A percentile compares a stretch with the other conserved stretches of the same genome.
phyloP scores from a whole-genome alignment of 164 flowering plant genomes.

The Akebia trifoliata region DNA sequence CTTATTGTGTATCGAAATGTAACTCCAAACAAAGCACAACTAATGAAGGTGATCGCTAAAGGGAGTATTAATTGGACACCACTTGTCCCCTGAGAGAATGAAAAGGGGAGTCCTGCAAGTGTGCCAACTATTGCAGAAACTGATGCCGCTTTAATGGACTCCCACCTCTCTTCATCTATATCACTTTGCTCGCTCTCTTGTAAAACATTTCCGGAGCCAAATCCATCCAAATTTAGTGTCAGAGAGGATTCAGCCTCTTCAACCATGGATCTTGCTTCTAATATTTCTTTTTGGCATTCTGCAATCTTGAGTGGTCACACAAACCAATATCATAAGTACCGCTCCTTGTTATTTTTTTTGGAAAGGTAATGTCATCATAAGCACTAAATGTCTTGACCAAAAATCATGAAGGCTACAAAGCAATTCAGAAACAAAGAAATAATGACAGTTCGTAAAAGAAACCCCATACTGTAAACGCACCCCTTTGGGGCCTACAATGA shows the following conservation, averaged over 20 bases:
- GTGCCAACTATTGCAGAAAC: conserved; percentile 71
- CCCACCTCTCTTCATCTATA: conserved; percentile 61
- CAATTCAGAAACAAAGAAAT: neutral
- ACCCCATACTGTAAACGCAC: neutral
- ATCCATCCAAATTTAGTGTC: conserved; percentile 14
- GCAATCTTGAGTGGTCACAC: conserved; percentile 50
- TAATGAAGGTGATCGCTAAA: conserved; percentile 48
- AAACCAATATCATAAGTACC: conserved; percentile 1
- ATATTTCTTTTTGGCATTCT: conserved; percentile 76
- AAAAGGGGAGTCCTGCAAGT: conserved; percentile 72
- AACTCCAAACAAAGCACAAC: conserved; percentile 86
- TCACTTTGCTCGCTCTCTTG: conserved; percentile 25
- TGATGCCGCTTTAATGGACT: conserved; percentile 75
- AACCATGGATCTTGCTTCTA: conserved; percentile 63
- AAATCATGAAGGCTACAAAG: neutral
- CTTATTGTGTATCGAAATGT: conserved; percentile 77
- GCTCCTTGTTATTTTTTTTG: neutral
- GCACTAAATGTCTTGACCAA: neutral
- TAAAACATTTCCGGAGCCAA: conserved; percentile 14
- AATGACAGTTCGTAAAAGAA: neutral
- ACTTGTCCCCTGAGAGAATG: conserved; percentile 43
- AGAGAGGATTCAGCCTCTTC: conserved; percentile 80
- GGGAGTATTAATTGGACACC: conserved; percentile 55
- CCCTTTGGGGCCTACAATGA: neutral
- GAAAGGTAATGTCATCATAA: too few species aligned